Percentiles rank a stretch among this genome's conserved stretches.
Conservation (phyloP, 805 yeast species). For the Starmera quercuum region DNA sequence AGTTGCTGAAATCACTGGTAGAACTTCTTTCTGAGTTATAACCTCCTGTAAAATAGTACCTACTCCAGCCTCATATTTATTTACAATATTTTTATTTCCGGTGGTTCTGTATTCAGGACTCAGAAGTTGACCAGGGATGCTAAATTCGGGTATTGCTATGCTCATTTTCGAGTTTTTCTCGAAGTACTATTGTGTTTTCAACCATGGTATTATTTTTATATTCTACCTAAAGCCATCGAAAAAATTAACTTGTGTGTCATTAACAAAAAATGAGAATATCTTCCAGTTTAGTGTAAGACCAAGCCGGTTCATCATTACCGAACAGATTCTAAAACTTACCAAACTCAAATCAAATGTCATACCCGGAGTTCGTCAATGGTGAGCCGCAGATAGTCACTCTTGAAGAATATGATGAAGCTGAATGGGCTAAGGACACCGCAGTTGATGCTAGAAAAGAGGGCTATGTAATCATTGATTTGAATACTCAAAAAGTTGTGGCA, state of each 20-base stretch:
- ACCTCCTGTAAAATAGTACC: constrained; percentile 53
- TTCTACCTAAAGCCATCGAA: too few relatives aligned
- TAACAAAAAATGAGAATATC: too few relatives aligned
- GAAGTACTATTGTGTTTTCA: too few relatives aligned
- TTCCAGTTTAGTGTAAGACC: too few relatives aligned
- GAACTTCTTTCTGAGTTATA: constrained; percentile 27
- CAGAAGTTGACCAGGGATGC: constrained; percentile 78
- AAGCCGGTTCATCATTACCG: neutral
- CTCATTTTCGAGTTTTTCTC: too few relatives aligned
- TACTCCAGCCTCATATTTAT: constrained; percentile 50
- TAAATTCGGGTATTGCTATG: constrained; percentile 35
- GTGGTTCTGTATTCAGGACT: constrained; percentile 44
- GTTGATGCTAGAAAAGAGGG: constrained; percentile 28
- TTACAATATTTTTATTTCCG: constrained; percentile 22
- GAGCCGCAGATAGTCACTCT: constrained; percentile 40
- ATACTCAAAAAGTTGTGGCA: constrained; percentile 39
- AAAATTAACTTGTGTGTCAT: neutral
- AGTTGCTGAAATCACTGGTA: constrained; percentile 47
- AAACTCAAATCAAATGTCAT: constrained; percentile 12
- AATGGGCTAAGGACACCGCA: constrained; percentile 45
- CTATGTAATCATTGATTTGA: constrained; percentile 39
- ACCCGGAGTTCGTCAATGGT: constrained; percentile 37
- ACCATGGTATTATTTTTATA: too few relatives aligned
- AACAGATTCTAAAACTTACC: neutral
- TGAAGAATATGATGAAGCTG: constrained; percentile 40